These are phyloP conservation scores for Cryptococcus wingfieldii DNA, from an alignment of 1,284 basidiomycete species.

Conservation along the genomic window DNA sequence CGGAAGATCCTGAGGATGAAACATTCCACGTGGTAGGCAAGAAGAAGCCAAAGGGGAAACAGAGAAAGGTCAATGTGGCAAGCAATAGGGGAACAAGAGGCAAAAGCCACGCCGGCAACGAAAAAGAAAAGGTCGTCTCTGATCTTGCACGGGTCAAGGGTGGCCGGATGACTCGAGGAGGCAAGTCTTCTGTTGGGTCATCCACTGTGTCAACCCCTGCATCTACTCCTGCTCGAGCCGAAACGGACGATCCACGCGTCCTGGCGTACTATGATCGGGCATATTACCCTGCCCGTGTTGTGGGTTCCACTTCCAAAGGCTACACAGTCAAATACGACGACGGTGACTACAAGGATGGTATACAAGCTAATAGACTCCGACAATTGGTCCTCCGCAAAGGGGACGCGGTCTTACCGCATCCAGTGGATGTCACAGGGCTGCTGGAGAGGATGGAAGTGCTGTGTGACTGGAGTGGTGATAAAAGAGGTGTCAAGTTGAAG, in stretches of 20 bases:
- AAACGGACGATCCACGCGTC: background rate
- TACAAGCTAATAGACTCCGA: conserved; percentile 2
- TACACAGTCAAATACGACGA: conserved; percentile 7
- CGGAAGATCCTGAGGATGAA: conserved; percentile 23
- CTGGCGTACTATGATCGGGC: conserved; percentile 4
- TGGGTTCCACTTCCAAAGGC: background rate
- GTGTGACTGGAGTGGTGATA: conserved; percentile 12
- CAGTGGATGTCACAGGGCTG: background rate
- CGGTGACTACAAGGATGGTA: background rate
- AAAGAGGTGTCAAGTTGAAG: conserved; percentile 2
- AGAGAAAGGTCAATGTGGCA: background rate
- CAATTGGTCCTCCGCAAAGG: conserved; percentile 7
- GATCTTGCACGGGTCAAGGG: too few species aligned
- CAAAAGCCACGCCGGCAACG: background rate
- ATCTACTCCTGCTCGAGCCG: too few species aligned
- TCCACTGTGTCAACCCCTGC: too few species aligned
- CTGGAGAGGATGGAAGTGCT: conserved; percentile 4
- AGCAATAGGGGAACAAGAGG: background rate
- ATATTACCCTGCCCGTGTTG: conserved; percentile 11
- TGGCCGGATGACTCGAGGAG: too few species aligned
- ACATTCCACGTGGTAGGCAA: conserved; percentile 14
- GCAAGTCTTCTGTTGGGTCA: too few species aligned
- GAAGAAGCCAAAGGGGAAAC: background rate
- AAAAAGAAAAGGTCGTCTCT: background rate
- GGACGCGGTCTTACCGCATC: conserved; percentile 3